Percentiles rank a stretch among this genome's conserved stretches.
Conservation (phyloP, 176 grass and related monocot species). For the Paspalum notatum region DNA sequence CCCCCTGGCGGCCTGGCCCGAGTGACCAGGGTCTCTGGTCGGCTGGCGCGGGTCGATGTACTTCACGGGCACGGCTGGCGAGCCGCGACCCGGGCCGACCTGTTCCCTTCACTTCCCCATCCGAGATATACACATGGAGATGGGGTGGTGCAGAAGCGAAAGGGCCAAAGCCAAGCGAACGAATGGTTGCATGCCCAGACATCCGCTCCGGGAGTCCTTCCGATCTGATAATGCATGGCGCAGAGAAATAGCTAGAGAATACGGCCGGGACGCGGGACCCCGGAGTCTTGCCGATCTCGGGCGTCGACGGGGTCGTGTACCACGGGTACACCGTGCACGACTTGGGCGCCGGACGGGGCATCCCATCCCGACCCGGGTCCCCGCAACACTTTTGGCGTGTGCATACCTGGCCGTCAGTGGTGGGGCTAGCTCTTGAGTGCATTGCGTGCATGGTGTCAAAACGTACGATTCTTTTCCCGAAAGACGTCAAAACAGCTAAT, state of each 20-base stretch:
- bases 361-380: no score
- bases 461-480: background rate
- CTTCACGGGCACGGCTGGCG: background rate
- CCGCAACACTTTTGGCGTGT: conserved; percentile 12
- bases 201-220: no score
- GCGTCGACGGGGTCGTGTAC: background rate
- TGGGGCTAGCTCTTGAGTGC: no score
- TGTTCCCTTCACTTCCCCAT: background rate
- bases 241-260: no score
- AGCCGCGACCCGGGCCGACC: background rate
- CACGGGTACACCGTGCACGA: background rate
- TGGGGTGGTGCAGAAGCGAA: background rate
- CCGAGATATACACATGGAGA: background rate
- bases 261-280: background rate
- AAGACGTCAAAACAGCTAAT: background rate
- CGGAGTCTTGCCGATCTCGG: background rate
- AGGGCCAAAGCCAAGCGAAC: background rate
- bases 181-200: background rate
- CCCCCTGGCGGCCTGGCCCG: no score
- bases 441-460: background rate
- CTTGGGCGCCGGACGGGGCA: background rate
- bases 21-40: no score
- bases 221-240: background rate
- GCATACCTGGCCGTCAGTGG: background rate
- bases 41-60: background rate